Evolutionary conservation across 225 moss, liverwort and hornwort genomes (phyloP), one percentile per base, ranked within the genome.

Genomic region (Marchantia polymorpha): DNA sequence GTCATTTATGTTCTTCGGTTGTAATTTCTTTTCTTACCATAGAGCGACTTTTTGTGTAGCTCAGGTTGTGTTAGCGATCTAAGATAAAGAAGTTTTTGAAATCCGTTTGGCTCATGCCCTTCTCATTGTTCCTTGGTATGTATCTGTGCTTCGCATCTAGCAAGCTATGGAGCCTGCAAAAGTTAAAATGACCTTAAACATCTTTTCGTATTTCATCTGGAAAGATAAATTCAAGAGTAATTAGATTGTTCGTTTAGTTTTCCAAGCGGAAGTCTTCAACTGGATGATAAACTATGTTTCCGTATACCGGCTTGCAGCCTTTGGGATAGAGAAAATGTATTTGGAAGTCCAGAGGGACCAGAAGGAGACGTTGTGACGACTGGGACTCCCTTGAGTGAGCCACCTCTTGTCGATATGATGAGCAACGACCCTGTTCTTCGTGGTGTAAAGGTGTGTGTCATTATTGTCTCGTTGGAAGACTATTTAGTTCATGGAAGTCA

Each of bases 251-350:
- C 29, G 4, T 65, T 27, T 10, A 15, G 0, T 20, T 16, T 20
- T 16, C 16, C 58, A 17, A 15, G 16, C 58, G 0, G 58, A 22
- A 14, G 13, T 26, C 1, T 14, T 29, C 8, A 54, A 25, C 54
- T 53, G 27, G 53, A 25, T 52, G 1, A 53, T n/a, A 13, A 55
- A 54, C 6, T 9, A 14, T n/a, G 27, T 8, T 53, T 53, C 19
- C 56, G 54, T 27, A 25, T 63, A 49, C 46, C 78, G 71, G 71
- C 9, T 75, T 26, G 79, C 89, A 95, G 92, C 81, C 90, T 94
- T 73, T 94, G 94, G 94, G 94, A 94, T 87, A 89, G 89, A 87
- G 88, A 84, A 78, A 94, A 91, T 78, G 92, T 94, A 26, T 94
- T 91, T 73, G 94, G 91, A 52, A 89, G 78, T 72, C 81, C 73